Conservation (phyloP, 2,329 filamentous ascomycete species). For the Aspergillus fumigatiaffinis region DNA sequence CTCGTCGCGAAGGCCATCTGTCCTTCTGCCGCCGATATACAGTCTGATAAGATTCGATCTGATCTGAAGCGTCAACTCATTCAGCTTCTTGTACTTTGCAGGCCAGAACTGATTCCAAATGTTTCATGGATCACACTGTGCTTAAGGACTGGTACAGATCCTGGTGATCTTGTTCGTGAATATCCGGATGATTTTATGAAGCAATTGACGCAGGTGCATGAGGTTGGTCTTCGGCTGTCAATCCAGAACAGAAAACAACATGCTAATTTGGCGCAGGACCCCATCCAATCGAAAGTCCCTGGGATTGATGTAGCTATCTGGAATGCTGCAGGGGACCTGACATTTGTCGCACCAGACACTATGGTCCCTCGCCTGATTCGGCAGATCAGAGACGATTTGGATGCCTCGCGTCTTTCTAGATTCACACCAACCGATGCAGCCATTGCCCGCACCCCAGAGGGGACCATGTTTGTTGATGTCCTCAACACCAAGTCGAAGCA, state of each 20-base stretch:
- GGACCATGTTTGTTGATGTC: constrained; percentile 84
- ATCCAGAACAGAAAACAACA: neutral
- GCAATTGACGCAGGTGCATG: constrained; percentile 58
- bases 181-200: constrained; percentile 62
- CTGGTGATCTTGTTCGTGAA: constrained; percentile 68
- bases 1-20: constrained; percentile 48
- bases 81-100: constrained; percentile 71
- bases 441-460: constrained; percentile 87
- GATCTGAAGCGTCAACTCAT: constrained; percentile 68
- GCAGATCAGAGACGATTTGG: constrained; percentile 70
- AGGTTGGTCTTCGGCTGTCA: constrained; percentile 44
- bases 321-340: constrained; percentile 81
- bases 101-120: constrained; percentile 70
- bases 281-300: constrained; percentile 32
- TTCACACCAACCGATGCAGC: constrained; percentile 86
- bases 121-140: constrained; percentile 87
- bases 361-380: constrained; percentile 73
- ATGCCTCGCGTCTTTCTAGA: constrained; percentile 63
- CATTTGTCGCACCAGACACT: constrained; percentile 82
- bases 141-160: constrained; percentile 74
- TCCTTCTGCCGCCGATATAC: constrained; percentile 24
- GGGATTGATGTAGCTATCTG: constrained; percentile 65
- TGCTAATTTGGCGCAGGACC: constrained; percentile 20
- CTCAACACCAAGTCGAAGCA: constrained; percentile 75
- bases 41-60: constrained; percentile 37